Evolutionary conservation across 768 basidiomycete genomes (phyloP).

Genomic region (Rickenella mellea): DNA sequence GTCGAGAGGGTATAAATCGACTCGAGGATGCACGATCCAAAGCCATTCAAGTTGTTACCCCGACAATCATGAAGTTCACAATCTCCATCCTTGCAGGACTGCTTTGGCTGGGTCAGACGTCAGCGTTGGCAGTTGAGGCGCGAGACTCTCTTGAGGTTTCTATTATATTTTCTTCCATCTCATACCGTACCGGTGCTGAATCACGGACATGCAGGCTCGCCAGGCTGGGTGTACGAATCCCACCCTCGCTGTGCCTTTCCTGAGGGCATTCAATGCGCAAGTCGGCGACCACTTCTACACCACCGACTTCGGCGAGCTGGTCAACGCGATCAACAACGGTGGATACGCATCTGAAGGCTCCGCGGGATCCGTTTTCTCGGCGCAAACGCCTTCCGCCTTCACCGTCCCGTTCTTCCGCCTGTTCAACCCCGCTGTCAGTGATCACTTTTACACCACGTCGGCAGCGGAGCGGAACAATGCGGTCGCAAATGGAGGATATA

Average conservation of each 20-base stretch:
- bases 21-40: too few species aligned
- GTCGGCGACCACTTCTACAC: slow-evolving; percentile 14
- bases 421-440: slow-evolving; percentile 5
- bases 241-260: slow-evolving; percentile 11
- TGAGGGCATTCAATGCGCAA: slow-evolving; percentile 8
- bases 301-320: slow-evolving; percentile 6
- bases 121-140: too few species aligned
- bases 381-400: slow-evolving; percentile 10
- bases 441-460: slow-evolving; percentile 14
- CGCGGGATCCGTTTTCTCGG: slow-evolving; percentile 9
- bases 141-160: too few species aligned
- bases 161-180: too few species aligned
- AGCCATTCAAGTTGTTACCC: too few species aligned
- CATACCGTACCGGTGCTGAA: too few species aligned
- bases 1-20: too few species aligned
- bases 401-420: slow-evolving; percentile 14
- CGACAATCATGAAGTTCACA: too few species aligned
- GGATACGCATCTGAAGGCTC: slow-evolving; percentile 7
- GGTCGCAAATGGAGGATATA: slow-evolving; percentile 6
- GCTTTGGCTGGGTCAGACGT: too few species aligned
- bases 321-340: slow-evolving; percentile 6
- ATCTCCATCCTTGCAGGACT: too few species aligned
- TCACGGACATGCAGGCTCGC: too few species aligned
- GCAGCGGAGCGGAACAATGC: slow-evolving; percentile 8
- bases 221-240: too few species aligned